Conservation (phyloP, 2,329 filamentous ascomycete genomes). For the Fusarium pseudograminearum region DNA sequence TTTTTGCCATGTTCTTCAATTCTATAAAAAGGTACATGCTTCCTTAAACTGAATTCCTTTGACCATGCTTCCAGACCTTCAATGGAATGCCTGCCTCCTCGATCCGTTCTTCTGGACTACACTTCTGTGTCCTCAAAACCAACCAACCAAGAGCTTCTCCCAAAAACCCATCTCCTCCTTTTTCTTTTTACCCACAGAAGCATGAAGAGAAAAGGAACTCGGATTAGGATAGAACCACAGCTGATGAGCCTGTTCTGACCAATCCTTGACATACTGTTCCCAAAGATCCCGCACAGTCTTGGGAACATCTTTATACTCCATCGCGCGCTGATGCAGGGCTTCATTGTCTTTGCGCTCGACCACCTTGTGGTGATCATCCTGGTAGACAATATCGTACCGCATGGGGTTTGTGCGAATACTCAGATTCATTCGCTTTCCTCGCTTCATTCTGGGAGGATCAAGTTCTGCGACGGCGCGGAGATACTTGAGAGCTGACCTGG, state of each 20-base stretch:
- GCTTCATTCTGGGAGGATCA: neutral
- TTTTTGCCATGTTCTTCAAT: neutral
- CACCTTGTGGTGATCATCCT: neutral
- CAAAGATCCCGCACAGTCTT: neutral
- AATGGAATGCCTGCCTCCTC: neutral
- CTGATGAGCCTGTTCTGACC: neutral
- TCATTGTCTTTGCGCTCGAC: neutral
- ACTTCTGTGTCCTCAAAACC: neutral
- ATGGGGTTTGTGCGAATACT: neutral
- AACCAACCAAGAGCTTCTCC: neutral
- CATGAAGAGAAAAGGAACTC: neutral
- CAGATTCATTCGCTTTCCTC: neutral
- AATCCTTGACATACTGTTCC: neutral
- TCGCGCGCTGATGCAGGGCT: neutral
- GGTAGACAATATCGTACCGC: neutral
- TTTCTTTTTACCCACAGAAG: neutral
- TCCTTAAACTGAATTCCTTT: neutral
- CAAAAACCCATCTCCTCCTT: neutral
- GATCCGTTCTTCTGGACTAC: neutral
- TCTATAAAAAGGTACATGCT: neutral
- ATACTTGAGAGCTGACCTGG: neutral
- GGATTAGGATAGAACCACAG: neutral
- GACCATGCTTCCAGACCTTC: neutral
- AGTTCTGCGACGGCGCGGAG: neutral
- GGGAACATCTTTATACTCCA: neutral